Evolutionary conservation across 441 rosid genomes (phyloP), one percentile per base, ranked within the genome.

Genomic region (Populus hybrid): DNA sequence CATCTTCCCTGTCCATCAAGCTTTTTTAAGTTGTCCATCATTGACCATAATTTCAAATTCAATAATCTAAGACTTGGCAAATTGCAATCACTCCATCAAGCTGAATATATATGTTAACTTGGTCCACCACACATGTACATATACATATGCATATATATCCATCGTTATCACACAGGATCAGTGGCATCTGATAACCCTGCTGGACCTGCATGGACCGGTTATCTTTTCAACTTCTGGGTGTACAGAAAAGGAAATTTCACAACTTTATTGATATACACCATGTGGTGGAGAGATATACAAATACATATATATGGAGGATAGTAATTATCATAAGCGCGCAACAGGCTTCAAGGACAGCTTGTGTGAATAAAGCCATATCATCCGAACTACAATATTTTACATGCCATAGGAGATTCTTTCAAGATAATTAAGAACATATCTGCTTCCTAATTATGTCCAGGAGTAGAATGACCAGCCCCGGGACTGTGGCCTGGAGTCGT

Each of bases 401-500:
- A 45, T 45, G 56, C 56, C 56, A 45, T 45, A 14, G 7, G 56
- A 45, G 56, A n/a, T 45, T 45, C 4, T 45, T 45, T 45, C 56
- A 45, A 14, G 18, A 45, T 45, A 33, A 33, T 6, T 33, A 14
- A 45, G 6, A 45, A 0, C 56, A 45, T 45, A 21, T 64, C 68
- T 26, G 33, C 68, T 64, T 10, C 68, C 23, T 64, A 64, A 64
- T 26, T 1, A 26, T 64, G 68, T 26, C 29, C 16, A 10, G 68
- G 11, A 64, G 29, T 3, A 28, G 28, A n/a, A 64, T 64, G 68
- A 14, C 68, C 68, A 23, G 29, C 68, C 29, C 68, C 68, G 68
- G 68, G 68, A 26, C 68, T 64, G 68, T 64, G 68, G 68, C 68
- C 68, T 24, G 68, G 68, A 21, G 31, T 21, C 23, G 68, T 64